These are phyloP conservation scores for Pseudomassariella vexata DNA, from an alignment of 2,329 filamentous ascomycete species.

Conservation along the genomic window DNA sequence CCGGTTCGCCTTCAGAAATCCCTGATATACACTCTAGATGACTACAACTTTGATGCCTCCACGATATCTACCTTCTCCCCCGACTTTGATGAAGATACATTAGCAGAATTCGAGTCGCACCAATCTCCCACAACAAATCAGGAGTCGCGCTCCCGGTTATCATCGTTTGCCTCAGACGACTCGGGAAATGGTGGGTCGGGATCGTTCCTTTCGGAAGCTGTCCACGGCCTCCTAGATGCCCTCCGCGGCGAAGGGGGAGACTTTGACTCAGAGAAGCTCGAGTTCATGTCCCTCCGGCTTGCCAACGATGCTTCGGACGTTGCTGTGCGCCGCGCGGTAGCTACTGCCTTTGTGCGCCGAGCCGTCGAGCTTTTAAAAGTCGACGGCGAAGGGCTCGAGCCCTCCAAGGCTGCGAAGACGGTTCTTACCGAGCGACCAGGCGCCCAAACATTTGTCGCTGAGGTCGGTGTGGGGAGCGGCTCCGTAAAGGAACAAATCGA, in stretches of 20 bases:
- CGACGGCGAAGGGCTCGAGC: constrained; percentile 47
- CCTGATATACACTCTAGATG: constrained; percentile 48
- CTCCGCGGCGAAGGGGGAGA: constrained; percentile 69
- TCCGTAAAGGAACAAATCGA: constrained; percentile 75
- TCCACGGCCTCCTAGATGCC: constrained; percentile 79
- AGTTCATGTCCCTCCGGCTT: constrained; percentile 90
- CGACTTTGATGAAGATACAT: constrained; percentile 58
- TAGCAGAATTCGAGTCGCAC: constrained; percentile 60
- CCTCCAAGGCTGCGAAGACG: constrained; percentile 58
- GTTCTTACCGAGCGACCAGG: constrained; percentile 51
- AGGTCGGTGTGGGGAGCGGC: constrained; percentile 59
- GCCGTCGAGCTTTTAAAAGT: constrained; percentile 61
- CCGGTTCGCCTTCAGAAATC: constrained; percentile 47
- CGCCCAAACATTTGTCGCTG: constrained; percentile 49
- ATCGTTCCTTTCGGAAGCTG: constrained; percentile 81
- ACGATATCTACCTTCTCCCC: constrained; percentile 58
- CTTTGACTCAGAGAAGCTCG: constrained; percentile 77
- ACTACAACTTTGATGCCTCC: constrained; percentile 47
- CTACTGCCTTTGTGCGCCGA: constrained; percentile 76
- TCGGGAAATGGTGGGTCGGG: constrained; percentile 53
- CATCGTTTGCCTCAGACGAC: constrained; percentile 68
- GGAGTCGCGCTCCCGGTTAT: constrained; percentile 61
- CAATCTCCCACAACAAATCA: constrained; percentile 43
- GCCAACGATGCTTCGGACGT: constrained; percentile 84
- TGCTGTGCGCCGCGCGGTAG: constrained; percentile 81